These are phyloP conservation scores for Huntiella savannae DNA, from an alignment of 2,329 filamentous ascomycete genomes.

Conservation along the genomic window DNA sequence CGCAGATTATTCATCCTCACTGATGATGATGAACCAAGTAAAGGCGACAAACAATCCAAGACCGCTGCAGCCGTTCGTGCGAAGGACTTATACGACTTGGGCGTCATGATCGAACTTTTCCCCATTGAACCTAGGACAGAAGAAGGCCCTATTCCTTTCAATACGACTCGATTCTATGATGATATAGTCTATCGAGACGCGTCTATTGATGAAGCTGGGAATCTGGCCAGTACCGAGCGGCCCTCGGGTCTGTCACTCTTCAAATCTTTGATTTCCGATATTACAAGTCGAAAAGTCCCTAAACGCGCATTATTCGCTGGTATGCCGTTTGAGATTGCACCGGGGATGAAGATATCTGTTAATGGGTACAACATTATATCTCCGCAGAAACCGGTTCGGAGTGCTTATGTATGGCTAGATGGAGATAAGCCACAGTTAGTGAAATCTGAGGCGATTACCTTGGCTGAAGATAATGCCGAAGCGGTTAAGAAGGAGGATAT, in stretches of 20 bases:
- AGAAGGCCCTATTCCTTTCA: slow-evolving; percentile 38
- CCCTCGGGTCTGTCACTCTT: slow-evolving; percentile 50
- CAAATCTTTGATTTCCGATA: slow-evolving; percentile 62
- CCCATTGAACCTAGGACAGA: slow-evolving; percentile 42
- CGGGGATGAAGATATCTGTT: slow-evolving; percentile 67
- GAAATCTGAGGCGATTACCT: slow-evolving; percentile 49
- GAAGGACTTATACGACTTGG: slow-evolving; percentile 86
- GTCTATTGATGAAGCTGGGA: slow-evolving; percentile 40
- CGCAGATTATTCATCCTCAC: slow-evolving; percentile 89
- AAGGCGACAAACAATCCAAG: slow-evolving; percentile 48
- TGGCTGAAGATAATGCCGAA: slow-evolving; percentile 59
- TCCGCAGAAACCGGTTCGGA: slow-evolving; percentile 60
- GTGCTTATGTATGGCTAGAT: slow-evolving; percentile 71
- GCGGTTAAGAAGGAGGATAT: slow-evolving; percentile 65
- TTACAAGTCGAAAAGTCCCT: slow-evolving; percentile 76
- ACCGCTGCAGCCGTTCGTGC: slow-evolving; percentile 69
- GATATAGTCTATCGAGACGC: slow-evolving; percentile 80
- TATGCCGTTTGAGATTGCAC: slow-evolving; percentile 72
- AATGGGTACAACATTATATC: slow-evolving; percentile 87
- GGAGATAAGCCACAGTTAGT: slow-evolving; percentile 75
- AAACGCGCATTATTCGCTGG: slow-evolving; percentile 74
- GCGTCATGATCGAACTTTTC: slow-evolving; percentile 81
- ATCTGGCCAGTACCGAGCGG: too few species aligned
- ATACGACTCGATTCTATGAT: slow-evolving; percentile 77
- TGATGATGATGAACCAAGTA: slow-evolving; percentile 76